Base-by-base conservation (phyloP, 202 grass and related monocot genomes). In the Eragrostis tef region DNA sequence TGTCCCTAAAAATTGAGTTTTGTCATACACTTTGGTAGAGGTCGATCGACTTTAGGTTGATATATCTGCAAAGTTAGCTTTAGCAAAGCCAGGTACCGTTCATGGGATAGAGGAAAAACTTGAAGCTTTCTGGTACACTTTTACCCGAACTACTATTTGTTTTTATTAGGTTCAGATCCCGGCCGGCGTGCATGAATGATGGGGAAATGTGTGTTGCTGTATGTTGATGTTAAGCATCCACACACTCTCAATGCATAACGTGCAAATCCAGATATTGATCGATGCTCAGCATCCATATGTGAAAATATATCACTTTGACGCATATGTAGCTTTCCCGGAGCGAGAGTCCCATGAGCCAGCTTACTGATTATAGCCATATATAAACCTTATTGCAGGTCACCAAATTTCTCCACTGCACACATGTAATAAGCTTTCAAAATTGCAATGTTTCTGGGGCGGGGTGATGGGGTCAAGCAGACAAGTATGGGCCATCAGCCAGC, bases 11-110 rank as follows among this genome's bases (percentile, higher is more conserved):
- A 66, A 41, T 11, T 20, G 47, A 47, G 8, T 48, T 46, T 74
- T n/a, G 19, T 48, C 73, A n/a, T 6, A 39, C 67, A 8, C 61
- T 46, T 45, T 65, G 31, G 13, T 15, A 62, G 58, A 61, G 58
- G 22, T 26, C 22, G 24, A 27, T 79, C 58, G 11, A 79, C 57
- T 67, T 74, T 86, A 70, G 27, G 16, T 71, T 16, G 17, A 79
- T 79, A 58, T 8, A 5, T 34, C 29, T 11, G 31, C 16, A 66
- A 66, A 79, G 51, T 53, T 70, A 70, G 65, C 66, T 85, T 85
- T 73, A 65, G 75, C 67, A 58, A 57, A 65, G 75, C 45, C 13
- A 51, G 31, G 0, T 6, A 27, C 63, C 2, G 25, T 36, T 47
- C 29, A 54, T 45, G 36, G 69, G 27, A 17, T 44, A 12, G 17